Conservation (phyloP, 371 early-diverging fungal genomes). For the Apophysomyces variabilis region DNA sequence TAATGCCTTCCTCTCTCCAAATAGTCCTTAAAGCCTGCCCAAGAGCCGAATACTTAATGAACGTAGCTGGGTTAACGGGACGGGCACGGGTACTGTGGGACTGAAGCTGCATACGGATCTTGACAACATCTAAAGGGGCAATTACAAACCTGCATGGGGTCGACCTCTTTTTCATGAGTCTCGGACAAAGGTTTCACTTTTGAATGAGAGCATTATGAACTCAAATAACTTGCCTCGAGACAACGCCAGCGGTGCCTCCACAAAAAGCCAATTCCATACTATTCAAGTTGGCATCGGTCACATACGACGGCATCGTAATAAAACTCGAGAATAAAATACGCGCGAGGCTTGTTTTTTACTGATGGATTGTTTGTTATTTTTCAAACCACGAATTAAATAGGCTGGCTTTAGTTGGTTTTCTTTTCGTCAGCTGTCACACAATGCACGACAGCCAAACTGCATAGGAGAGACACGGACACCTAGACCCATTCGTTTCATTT, state of each 20-base stretch:
- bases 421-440: background rate
- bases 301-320: constrained; percentile 48
- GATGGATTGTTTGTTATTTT: background rate
- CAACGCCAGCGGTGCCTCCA: constrained; percentile 71
- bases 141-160: constrained; percentile 58
- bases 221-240: constrained; percentile 52
- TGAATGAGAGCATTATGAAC: too few species aligned
- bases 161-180: too few species aligned
- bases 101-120: constrained; percentile 83
- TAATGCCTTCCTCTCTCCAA: constrained; percentile 75
- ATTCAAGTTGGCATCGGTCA: constrained; percentile 53
- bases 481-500: background rate
- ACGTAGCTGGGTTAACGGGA: background rate
- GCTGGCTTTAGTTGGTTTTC: background rate
- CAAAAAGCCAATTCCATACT: constrained; percentile 64
- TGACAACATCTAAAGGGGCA: constrained; percentile 93
- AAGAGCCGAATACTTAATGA: constrained; percentile 62
- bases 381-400: background rate
- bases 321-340: background rate
- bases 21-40: constrained; percentile 60
- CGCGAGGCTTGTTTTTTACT: too few species aligned
- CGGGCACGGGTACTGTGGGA: constrained; percentile 30
- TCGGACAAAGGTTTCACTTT: too few species aligned
- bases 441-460: too few species aligned
- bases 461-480: too few species aligned